Evolutionary conservation across 495 filamentous ascomycete genomes (phyloP), one percentile per base, ranked within the genome.

Genomic region (Hyaloscypha hepaticicola): DNA sequence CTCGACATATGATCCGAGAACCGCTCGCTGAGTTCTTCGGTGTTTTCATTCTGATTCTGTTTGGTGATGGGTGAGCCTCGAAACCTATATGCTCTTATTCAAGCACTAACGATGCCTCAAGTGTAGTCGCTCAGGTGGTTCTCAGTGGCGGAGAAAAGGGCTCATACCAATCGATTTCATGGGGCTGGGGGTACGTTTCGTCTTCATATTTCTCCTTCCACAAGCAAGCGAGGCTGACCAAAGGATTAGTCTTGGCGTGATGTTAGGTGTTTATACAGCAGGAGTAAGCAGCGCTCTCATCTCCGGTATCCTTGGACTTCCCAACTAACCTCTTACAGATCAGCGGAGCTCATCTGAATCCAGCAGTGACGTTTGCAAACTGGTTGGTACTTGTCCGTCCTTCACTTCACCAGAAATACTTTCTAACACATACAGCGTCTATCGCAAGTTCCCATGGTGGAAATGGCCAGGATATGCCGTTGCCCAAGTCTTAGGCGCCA

Each of bases 11-110:
- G 11, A 66, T 82, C n/a, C 75, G 79, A 55, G 84, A 87, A 55
- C 84, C 83, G 0, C 80, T 87, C 55, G 81, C 85, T 0, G 87
- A 90, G 58, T 88, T 89, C 75, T 82, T 85, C 56, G 87, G 87
- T 1, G 84, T 81, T 0, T 82, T 88, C 78, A 84, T 87, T 22
- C 56, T 88, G 63, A 76, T 89, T 58, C 73, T 89, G 25, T 89
- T 89, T 72, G 87, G 87, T 28, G 78, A 88, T 65, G 87, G 85
- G 67, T 69, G 60, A 63, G 59, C 59, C 19, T 26, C 19, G 22
- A 31, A n/a, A 49, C 14, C 29, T 25, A 21, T 29, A 33, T 19
- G 7, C 3, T 21, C 12, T 27, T 14, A 34, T 25, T 33, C 21
- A 24, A 2, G 77, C 75, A 31, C 81, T 88, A 28, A 86, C 85